Evolutionary conservation across 805 yeast genomes (phyloP), one percentile per base, ranked within the genome.

Genomic region (Yamadazyma ubonensis): DNA sequence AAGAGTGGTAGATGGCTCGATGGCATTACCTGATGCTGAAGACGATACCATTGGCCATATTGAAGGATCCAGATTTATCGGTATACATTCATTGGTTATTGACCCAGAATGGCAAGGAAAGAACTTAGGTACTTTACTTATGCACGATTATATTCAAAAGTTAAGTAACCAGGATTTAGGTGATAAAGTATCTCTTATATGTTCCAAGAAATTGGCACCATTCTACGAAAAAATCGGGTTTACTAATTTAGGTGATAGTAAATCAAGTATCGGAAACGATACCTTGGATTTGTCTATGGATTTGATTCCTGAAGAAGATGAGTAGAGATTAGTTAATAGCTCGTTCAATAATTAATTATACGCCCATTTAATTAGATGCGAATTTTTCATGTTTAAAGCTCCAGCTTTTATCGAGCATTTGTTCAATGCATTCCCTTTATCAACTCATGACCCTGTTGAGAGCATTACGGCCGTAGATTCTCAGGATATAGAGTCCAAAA

Each of bases 91-190:
- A 3, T 66, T 91, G 17, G 90, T 80, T 2, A 78, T 93, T 19
- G 79, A 79, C 50, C 86, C 89, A 16, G 78, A 79, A 28, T 87
- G 79, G 73, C 87, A 83, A 58, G 86, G 90, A 43, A 76, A 80
- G 62, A 86, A 86, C 56, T 69, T 93, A 43, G 98, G 95, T 6
- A 78, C 95, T 10, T 68, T 89, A 43, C 65, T 91, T 55, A 63
- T 91, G 53, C 88, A 85, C 51, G 99, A 91, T 63, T 93, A 86
- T 65, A 76, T 90, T 45, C 97, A 93, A 61, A 86, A 91, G 57
- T 68, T 91, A 61, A 78, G 87, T 35, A 88, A 88, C 58, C 95
- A 89, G 58, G 87, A 81, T 50, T 81, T 88, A 45, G 96, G 93
- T 33, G 86, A 81, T 51, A 75, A 79, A 53, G 80, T 91, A 36